Evolutionary conservation across 1,284 basidiomycete genomes (phyloP).

Genomic region (Ceratobasidium theobromae): DNA sequence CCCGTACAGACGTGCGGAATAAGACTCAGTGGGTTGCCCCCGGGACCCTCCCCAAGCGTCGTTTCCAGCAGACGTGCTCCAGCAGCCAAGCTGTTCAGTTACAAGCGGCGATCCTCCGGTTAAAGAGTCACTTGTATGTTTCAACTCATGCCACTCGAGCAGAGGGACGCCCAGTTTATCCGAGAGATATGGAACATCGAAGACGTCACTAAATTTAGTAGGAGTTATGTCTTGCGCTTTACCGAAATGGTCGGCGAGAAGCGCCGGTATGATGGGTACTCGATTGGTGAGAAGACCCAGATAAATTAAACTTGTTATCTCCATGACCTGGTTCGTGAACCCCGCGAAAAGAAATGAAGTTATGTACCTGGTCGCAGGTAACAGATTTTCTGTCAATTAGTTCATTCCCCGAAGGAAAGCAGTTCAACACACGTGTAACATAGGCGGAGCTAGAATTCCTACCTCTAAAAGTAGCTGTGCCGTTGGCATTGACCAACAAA

Average conservation of each 20-base stretch:
- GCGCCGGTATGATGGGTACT: constrained; percentile 62
- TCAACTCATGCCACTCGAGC: constrained; percentile 26
- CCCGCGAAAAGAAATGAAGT: constrained; percentile 27
- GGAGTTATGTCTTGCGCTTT: neutral
- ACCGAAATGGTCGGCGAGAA: constrained; percentile 66
- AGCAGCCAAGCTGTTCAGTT: constrained; percentile 9
- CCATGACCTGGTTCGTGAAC: constrained; percentile 20
- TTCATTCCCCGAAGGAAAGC: no score
- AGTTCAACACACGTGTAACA: no score
- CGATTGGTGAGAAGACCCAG: constrained; percentile 60
- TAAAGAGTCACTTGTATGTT: neutral
- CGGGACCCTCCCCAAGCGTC: no score
- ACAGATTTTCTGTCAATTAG: constrained; percentile 28
- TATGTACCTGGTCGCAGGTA: constrained; percentile 16
- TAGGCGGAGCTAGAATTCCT: neutral
- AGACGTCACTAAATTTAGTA: constrained; percentile 7
- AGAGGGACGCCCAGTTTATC: constrained; percentile 6
- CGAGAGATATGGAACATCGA: constrained; percentile 19
- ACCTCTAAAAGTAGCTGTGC: constrained; percentile 4
- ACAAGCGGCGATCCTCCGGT: neutral
- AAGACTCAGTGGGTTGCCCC: neutral
- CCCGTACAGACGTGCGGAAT: neutral
- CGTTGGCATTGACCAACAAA: neutral
- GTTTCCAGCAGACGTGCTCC: constrained; percentile 4
- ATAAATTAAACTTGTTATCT: constrained; percentile 51